Base-by-base conservation (phyloP, 2,329 filamentous ascomycete genomes). In the Hypoxylon sp. region DNA sequence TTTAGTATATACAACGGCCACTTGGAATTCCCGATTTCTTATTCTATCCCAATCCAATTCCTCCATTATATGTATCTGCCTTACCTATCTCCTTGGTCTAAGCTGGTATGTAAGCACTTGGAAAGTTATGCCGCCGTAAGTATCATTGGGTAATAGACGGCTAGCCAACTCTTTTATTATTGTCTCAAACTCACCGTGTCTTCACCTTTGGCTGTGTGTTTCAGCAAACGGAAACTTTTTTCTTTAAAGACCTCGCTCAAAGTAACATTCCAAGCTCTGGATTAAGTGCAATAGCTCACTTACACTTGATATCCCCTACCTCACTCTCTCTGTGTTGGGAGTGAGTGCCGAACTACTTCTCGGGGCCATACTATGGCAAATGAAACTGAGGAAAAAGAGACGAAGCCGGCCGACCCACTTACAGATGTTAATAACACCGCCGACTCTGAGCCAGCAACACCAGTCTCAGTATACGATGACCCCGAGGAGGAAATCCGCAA, bases 401-500 rank as follows among this genome's bases (percentile, higher is more conserved):
- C 73, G 46, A 74, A 70, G 57, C 68, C 73, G 48, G 69, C 71
- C 55, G 72, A 78, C 52, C 69, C 74, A 58, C 55, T 71, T 47
- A 55, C 72, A 33, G 70, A 73, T 46, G 69, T 67, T 31, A 68
- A 75, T 50, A 63, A 70, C 17, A 60, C 71, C n/a, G 57, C 55
- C 31, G 61, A 72, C 35, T 61, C 69, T 46, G 73, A 75, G 58
- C 59, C 65, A 26, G 51, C 67, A 10, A 48, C 65, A 10, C 72
- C 73, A 9, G 50, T 47, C 37, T 72, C 68, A 5, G 54, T 64
- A 35, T 58, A 73, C 33, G 72, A 70, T 14, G 75, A 75, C 52
- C 68, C 73, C 10, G 74, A 78, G 37, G 75, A 78, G 29, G 74
- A 78, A 63, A 75, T 76, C 56, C 71, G 72, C 48, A 72, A 51